Percentiles rank a stretch among this genome's conserved stretches.
Evolutionary conservation across 2,329 filamentous ascomycete species (phyloP).

Genomic region (Simplicillium sp.): DNA sequence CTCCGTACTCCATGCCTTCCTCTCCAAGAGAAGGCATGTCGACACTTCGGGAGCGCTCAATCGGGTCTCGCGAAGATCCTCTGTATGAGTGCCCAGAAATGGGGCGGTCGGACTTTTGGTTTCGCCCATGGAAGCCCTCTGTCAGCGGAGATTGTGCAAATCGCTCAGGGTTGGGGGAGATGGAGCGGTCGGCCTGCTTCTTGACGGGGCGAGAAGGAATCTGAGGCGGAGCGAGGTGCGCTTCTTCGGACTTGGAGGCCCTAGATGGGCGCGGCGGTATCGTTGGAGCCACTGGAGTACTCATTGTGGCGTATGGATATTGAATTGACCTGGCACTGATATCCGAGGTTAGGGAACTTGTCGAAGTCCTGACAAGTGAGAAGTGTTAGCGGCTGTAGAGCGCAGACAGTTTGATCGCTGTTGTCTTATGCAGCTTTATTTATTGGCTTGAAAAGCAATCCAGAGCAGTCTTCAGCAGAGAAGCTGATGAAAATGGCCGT

Average conservation of each 20-base stretch:
- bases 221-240: conserved; percentile 40
- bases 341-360: background rate
- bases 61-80: conserved; percentile 28
- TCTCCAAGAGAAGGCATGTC: conserved; percentile 78
- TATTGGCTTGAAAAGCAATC: too few species aligned
- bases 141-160: conserved; percentile 84
- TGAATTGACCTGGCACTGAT: background rate
- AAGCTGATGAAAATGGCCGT: too few species aligned
- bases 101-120: conserved; percentile 23
- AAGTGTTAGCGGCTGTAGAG: too few species aligned
- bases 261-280: conserved; percentile 49
- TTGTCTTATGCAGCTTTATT: too few species aligned
- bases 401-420: too few species aligned
- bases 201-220: conserved; percentile 70
- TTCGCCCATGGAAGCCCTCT: conserved; percentile 48
- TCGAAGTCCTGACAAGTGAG: too few species aligned
- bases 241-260: conserved; percentile 28
- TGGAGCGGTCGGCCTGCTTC: conserved; percentile 63
- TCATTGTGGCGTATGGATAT: conserved; percentile 26
- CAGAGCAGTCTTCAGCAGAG: too few species aligned
- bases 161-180: conserved; percentile 67
- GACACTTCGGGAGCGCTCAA: conserved; percentile 64
- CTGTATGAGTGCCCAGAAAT: conserved; percentile 22
- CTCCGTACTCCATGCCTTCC: conserved; percentile 82
- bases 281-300: conserved; percentile 39